phyloP scores from a whole-genome alignment of 2,329 filamentous ascomycete genomes.

The Phymatotrichopsis omnivora region DNA sequence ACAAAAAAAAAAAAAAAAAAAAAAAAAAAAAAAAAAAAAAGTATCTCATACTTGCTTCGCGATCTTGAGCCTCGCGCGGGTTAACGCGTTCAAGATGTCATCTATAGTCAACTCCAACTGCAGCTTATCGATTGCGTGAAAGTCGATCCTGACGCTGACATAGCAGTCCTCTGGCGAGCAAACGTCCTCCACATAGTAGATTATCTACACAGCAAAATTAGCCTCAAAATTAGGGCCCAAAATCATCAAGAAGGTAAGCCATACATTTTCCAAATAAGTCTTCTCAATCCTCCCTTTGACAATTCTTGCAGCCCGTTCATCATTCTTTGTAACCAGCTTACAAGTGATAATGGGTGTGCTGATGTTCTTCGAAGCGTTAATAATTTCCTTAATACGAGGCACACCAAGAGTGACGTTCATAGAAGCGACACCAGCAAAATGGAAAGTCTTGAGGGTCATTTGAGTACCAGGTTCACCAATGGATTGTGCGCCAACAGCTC shows the following conservation, averaged over 20 bases:
- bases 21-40: too few species aligned
- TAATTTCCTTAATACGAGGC: slow-evolving; percentile 99
- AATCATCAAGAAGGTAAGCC: slow-evolving; percentile 4
- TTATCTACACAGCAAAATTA: slow-evolving; percentile 37
- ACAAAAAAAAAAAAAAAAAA: too few species aligned
- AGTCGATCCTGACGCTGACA: slow-evolving; percentile 73
- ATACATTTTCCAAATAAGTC: slow-evolving; percentile 71
- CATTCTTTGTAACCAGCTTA: slow-evolving; percentile 63
- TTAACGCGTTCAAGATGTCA: slow-evolving; percentile 68
- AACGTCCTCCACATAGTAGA: slow-evolving; percentile 74
- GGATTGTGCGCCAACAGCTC: slow-evolving; percentile 90
- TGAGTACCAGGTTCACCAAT: slow-evolving; percentile 98
- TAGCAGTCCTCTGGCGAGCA: slow-evolving; percentile 71
- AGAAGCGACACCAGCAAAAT: slow-evolving; percentile 98
- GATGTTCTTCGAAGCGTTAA: slow-evolving; percentile 91
- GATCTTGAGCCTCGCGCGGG: slow-evolving; percentile 71
- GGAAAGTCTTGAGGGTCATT: slow-evolving; percentile 99
- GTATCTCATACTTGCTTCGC: too few species aligned
- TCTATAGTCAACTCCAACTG: slow-evolving; percentile 65
- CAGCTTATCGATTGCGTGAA: slow-evolving; percentile 64
- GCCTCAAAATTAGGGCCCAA: not conserved
- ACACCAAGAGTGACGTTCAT: slow-evolving; percentile 99
- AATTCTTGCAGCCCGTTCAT: slow-evolving; percentile 71
- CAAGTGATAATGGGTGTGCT: slow-evolving; percentile 91
- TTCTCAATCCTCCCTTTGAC: slow-evolving; percentile 94